Evolutionary conservation across 2,329 filamentous ascomycete genomes (phyloP).

Genomic region (Calonectria multiphialidica): DNA sequence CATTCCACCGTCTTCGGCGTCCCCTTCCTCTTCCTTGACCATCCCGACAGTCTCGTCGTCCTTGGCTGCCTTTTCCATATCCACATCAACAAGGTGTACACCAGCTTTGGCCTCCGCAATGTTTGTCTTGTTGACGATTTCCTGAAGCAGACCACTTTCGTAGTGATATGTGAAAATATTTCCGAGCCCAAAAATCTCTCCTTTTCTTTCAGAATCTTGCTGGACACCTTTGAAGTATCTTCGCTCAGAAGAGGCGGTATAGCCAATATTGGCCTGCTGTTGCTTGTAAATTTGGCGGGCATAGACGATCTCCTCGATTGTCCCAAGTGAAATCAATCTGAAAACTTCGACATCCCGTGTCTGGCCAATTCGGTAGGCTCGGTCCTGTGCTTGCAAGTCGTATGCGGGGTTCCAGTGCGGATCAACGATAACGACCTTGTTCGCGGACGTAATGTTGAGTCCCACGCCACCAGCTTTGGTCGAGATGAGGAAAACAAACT

Average conservation of each 20-base stretch:
- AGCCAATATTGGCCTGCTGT: constrained; percentile 97
- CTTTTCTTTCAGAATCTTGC: constrained; percentile 83
- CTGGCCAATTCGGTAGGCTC: constrained; percentile 96
- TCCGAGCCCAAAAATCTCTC: constrained; percentile 91
- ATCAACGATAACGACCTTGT: constrained; percentile 97
- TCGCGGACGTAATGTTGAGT: constrained; percentile 95
- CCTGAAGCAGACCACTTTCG: constrained; percentile 84
- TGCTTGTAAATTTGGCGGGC: constrained; percentile 99
- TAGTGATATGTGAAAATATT: constrained; percentile 89
- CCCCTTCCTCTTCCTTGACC: constrained; percentile 62
- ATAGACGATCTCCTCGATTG: constrained; percentile 97
- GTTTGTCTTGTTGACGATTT: constrained; percentile 99
- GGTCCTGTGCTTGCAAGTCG: constrained; percentile 95
- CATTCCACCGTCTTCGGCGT: constrained; percentile 75
- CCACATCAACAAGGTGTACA: constrained; percentile 82
- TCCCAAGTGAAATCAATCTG: constrained; percentile 88
- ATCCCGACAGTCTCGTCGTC: constrained; percentile 60
- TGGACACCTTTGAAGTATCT: constrained; percentile 97
- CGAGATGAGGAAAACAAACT: constrained; percentile 96
- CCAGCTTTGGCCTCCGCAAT: constrained; percentile 92
- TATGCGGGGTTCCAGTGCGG: constrained; percentile 98
- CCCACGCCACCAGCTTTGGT: constrained; percentile 94
- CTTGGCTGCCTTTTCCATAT: constrained; percentile 72
- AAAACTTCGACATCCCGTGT: constrained; percentile 95
- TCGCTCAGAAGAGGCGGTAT: constrained; percentile 90